phyloP scores from a whole-genome alignment of 257 asterid genomes.

The Paraleonurus japonicus region DNA sequence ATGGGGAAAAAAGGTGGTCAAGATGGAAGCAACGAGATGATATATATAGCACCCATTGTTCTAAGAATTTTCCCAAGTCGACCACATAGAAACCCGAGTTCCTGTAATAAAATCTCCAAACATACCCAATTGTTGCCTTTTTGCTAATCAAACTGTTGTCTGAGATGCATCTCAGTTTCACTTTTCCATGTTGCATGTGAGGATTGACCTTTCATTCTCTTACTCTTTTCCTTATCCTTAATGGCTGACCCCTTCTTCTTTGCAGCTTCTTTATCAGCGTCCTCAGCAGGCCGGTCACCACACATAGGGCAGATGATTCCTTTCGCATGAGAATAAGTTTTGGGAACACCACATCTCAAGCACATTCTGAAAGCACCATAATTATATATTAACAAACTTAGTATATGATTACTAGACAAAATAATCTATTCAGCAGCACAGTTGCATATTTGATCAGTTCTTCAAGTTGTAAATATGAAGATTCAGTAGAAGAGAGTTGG shows the following conservation, averaged over 20 bases:
- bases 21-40: not conserved
- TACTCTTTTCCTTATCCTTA: conserved; percentile 90
- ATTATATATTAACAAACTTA: not conserved
- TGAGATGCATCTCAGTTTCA: conserved; percentile 95
- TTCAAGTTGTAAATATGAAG: not conserved
- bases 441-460: not conserved
- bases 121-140: not conserved
- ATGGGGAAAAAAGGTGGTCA: not conserved
- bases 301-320: conserved; percentile 90
- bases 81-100: not conserved
- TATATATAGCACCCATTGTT: not conserved
- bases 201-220: conserved; percentile 96
- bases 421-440: not conserved
- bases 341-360: conserved; percentile 76
- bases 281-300: conserved; percentile 58
- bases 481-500: not conserved
- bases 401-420: not conserved
- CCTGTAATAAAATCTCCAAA: not conserved
- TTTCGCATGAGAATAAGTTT: conserved; percentile 60
- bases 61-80: not conserved
- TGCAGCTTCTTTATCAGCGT: conserved; percentile 43
- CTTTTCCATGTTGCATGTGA: conserved; percentile 98
- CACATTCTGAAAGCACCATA: conserved; percentile 62
- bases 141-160: conserved; percentile 92
- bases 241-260: conserved; percentile 75